These are phyloP conservation scores for Cymbopogon flexuosus DNA, from an alignment of 202 grass and related monocot species.

Conservation along the genomic window DNA sequence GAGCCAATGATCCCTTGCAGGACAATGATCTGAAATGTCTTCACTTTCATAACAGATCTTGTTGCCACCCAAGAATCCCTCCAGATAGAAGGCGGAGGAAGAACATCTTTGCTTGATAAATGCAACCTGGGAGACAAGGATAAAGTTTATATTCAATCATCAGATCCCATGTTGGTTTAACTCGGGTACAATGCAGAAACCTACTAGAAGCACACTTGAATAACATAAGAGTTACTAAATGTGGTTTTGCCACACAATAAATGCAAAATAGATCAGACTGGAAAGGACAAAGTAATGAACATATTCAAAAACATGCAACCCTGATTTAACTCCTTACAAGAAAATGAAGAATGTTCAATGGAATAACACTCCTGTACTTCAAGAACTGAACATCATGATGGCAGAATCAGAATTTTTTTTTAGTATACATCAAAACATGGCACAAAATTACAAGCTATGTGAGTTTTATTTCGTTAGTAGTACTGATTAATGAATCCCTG, in stretches of 20 bases:
- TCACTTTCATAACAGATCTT: conserved; percentile 81
- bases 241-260: neutral
- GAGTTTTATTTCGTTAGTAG: neutral
- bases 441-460: neutral
- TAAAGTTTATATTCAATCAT: neutral
- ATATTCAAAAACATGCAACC: neutral
- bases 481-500: neutral
- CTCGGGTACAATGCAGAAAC: neutral
- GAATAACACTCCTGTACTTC: neutral
- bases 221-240: neutral
- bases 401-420: neutral
- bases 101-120: conserved; percentile 50
- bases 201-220: neutral
- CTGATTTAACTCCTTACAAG: neutral
- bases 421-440: neutral
- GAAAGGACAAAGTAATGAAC: conserved; percentile 5
- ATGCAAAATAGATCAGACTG: neutral
- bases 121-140: conserved; percentile 41
- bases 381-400: too few species aligned
- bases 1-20: conserved; percentile 89
- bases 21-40: conserved; percentile 90
- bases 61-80: conserved; percentile 64
- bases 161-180: conserved; percentile 1
- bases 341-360: neutral
- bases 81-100: conserved; percentile 63